phyloP scores from a whole-genome alignment of 495 filamentous ascomycete genomes.

The Penicillium soppii region DNA sequence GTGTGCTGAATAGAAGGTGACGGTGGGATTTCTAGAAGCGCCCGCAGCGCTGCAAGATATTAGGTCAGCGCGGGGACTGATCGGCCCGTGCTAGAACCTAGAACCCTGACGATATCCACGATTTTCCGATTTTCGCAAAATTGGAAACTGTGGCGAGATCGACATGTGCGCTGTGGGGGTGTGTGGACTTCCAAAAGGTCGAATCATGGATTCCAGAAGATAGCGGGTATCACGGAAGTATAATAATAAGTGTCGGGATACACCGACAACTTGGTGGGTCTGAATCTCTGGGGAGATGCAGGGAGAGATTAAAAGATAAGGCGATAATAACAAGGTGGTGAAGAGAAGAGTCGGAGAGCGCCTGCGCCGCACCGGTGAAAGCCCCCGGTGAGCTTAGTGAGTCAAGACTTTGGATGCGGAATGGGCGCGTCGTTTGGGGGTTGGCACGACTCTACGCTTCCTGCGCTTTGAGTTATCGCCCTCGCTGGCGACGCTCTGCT shows the following conservation, averaged over 20 bases:
- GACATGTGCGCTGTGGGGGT: no score
- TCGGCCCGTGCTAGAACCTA: neutral
- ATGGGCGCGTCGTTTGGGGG: slow-evolving; percentile 36
- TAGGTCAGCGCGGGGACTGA: slow-evolving; percentile 30
- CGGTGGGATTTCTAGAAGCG: slow-evolving; percentile 23
- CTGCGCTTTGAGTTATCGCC: slow-evolving; percentile 38
- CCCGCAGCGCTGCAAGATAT: slow-evolving; percentile 24
- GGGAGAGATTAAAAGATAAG: slow-evolving; percentile 7
- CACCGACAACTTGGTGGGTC: slow-evolving; percentile 1
- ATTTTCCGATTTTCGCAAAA: slow-evolving; percentile 7
- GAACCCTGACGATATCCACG: no score
- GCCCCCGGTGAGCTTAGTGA: slow-evolving; percentile 6
- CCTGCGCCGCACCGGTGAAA: slow-evolving; percentile 19
- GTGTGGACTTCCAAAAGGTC: no score
- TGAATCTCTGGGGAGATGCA: slow-evolving; percentile 2
- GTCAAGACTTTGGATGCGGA: slow-evolving; percentile 25
- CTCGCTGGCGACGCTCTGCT: slow-evolving; percentile 32
- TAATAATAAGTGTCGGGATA: neutral
- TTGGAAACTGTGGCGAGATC: neutral
- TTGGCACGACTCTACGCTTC: slow-evolving; percentile 37
- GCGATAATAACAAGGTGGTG: slow-evolving; percentile 6
- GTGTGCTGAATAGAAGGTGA: slow-evolving; percentile 9
- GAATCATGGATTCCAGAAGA: slow-evolving; percentile 7
- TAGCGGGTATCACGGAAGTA: slow-evolving; percentile 17
- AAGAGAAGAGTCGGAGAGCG: slow-evolving; percentile 18